Evolutionary conservation across 176 grass and related monocot species (phyloP).

Genomic region (Otatea glauca): DNA sequence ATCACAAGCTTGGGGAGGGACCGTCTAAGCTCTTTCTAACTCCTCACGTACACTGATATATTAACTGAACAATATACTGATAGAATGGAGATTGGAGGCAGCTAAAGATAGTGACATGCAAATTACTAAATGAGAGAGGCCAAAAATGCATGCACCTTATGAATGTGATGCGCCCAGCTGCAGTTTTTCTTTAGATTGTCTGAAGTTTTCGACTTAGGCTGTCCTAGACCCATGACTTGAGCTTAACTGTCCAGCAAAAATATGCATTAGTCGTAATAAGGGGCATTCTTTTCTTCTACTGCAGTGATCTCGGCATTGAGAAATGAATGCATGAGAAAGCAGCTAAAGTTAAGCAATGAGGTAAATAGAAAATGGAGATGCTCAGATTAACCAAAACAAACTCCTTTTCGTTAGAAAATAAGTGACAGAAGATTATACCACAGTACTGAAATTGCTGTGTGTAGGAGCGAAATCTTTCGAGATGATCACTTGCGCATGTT

Average conservation of each 20-base stretch:
- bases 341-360: background rate
- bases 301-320: background rate
- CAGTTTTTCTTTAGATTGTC: background rate
- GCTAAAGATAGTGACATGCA: background rate
- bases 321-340: background rate
- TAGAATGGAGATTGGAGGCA: background rate
- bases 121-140: background rate
- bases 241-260: background rate
- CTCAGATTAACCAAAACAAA: background rate
- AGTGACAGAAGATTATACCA: background rate
- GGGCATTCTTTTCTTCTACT: background rate
- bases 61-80: conserved; percentile 11
- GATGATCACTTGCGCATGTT: background rate
- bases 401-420: background rate
- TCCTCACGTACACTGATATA: background rate
- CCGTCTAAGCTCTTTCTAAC: background rate
- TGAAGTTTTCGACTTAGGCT: background rate
- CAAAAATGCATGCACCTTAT: background rate
- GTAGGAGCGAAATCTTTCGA: background rate
- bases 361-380: background rate
- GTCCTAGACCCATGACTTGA: background rate
- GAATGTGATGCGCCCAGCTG: background rate
- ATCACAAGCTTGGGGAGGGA: conserved; percentile 33
- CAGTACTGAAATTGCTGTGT: background rate
- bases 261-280: background rate